Evolutionary conservation across 179 eudicot genomes (phyloP).

Genomic region (Actinidia arguta): DNA sequence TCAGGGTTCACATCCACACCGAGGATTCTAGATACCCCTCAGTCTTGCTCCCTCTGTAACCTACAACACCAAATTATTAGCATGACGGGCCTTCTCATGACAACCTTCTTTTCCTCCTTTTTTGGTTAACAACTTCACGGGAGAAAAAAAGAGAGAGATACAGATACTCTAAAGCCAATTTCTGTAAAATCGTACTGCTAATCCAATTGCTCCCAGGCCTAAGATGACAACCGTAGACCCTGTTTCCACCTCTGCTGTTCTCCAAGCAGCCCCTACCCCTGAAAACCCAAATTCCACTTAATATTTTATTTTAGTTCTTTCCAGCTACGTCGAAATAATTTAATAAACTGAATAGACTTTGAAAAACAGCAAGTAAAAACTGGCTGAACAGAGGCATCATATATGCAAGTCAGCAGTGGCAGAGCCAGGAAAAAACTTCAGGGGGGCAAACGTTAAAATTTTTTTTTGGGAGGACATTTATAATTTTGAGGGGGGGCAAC

Average conservation of each 20-base stretch:
- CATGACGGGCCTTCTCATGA: not conserved
- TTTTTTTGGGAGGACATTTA: too few species aligned
- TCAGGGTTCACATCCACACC: slow-evolving; percentile 84
- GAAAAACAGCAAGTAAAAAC: not conserved
- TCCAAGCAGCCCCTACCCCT: slow-evolving; percentile 99
- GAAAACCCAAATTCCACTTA: slow-evolving; percentile 13
- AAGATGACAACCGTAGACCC: slow-evolving; percentile 89
- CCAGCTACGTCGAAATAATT: not conserved
- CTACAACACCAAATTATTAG: slow-evolving; percentile 35
- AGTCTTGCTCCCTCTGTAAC: slow-evolving; percentile 97
- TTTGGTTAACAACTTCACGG: not conserved
- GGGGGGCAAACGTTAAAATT: too few species aligned
- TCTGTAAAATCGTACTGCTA: slow-evolving; percentile 66
- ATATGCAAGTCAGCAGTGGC: too few species aligned
- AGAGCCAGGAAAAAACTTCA: too few species aligned
- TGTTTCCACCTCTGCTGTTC: slow-evolving; percentile 74
- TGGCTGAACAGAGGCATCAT: not conserved
- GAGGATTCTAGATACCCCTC: slow-evolving; percentile 86
- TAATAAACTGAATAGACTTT: slow-evolving; percentile 1
- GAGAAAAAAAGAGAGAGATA: not conserved
- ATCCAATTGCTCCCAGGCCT: slow-evolving; percentile 90
- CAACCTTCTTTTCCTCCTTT: not conserved
- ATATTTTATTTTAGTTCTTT: not conserved
- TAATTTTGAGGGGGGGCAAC: too few species aligned
- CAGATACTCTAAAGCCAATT: not conserved